Conservation (phyloP, 192 early-diverging fungal genomes). For the Rhizophlyctis rosea region DNA sequence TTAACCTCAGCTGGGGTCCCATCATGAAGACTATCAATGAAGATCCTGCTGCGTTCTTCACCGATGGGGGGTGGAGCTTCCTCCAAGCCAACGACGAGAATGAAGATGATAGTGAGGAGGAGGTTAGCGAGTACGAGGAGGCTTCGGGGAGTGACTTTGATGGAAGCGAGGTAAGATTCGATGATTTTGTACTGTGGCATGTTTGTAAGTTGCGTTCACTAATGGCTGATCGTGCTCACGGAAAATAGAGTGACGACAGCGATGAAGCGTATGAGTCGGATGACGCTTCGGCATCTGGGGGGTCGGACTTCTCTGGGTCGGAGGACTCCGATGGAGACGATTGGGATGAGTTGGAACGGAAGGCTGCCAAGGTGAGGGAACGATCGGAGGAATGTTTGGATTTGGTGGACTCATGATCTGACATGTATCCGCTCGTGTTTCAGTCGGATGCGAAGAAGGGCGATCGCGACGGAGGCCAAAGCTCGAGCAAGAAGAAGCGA, state of each 20-base stretch:
- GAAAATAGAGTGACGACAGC: slow-evolving; percentile 22
- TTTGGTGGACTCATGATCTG: no score
- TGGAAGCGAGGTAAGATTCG: background rate
- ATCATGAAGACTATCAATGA: slow-evolving; percentile 99
- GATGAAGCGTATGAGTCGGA: slow-evolving; percentile 29
- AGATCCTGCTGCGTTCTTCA: slow-evolving; percentile 89
- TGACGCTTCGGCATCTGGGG: slow-evolving; percentile 29
- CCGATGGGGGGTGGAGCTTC: slow-evolving; percentile 89
- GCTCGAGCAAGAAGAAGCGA: no score
- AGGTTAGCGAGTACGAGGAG: slow-evolving; percentile 39
- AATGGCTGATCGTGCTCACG: background rate
- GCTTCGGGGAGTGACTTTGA: slow-evolving; percentile 26
- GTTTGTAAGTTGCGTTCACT: no score
- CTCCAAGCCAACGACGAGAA: slow-evolving; percentile 61
- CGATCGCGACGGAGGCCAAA: no score
- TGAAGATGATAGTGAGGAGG: slow-evolving; percentile 40
- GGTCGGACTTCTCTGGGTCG: slow-evolving; percentile 16
- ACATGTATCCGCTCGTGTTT: no score
- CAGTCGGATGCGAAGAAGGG: no score
- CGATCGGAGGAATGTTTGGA: no score
- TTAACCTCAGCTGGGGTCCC: slow-evolving; percentile 90
- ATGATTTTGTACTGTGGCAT: no score
- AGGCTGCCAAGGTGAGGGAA: slow-evolving; percentile 39
- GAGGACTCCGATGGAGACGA: slow-evolving; percentile 48
- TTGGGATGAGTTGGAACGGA: slow-evolving; percentile 55